Conservation (phyloP, 208 protist species). For the Leishmania tropica region DNA sequence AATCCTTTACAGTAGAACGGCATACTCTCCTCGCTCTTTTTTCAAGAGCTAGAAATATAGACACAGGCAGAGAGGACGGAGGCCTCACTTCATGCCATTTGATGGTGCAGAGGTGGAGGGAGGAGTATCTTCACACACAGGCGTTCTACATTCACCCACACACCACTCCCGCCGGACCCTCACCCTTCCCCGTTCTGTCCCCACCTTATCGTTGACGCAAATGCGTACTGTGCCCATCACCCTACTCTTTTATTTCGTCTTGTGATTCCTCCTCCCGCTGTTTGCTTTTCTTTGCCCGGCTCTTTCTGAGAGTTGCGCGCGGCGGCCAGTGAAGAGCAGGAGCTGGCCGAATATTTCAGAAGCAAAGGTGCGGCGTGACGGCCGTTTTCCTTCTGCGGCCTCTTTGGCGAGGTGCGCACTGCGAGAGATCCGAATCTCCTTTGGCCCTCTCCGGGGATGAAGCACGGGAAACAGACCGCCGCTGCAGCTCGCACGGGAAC, state of each 20-base stretch:
- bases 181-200: neutral
- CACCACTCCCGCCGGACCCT: neutral
- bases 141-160: neutral
- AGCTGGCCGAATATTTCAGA: neutral
- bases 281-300: neutral
- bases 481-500: slow-evolving; percentile 5
- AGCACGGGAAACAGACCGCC: neutral
- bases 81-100: neutral
- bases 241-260: neutral
- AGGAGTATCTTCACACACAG: neutral
- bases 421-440: neutral
- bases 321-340: neutral
- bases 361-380: neutral
- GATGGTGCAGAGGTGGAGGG: neutral
- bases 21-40: too few relatives aligned
- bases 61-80: neutral
- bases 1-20: neutral
- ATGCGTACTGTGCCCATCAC: neutral
- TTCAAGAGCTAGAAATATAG: slow-evolving; percentile 3
- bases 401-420: neutral
- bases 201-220: neutral
- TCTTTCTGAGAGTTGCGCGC: neutral
- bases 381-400: neutral
- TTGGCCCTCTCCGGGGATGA: slow-evolving; percentile 8
- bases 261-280: neutral